Evolutionary conservation across 306 rosid species (phyloP), one percentile per base, ranked within the genome.

Genomic region (Crotalaria pallida): DNA sequence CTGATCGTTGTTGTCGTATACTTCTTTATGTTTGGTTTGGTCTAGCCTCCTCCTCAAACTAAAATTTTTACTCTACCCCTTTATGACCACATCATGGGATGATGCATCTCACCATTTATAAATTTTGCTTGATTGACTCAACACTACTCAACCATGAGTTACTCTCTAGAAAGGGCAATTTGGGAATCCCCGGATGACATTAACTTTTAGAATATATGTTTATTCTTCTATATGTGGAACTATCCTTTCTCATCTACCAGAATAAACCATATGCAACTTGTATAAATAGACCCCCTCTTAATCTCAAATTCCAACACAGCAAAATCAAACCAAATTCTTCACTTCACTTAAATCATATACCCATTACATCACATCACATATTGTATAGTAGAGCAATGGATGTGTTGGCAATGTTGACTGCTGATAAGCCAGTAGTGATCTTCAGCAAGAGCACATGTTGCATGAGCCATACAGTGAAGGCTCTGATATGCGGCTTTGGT

Each of bases 351-450:
- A 76, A 38, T 0, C 69, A 50, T 3, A 71, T 1, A 41, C 9
- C 15, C 26, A 45, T 19, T 13, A 3, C 22, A 56, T 75, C 21
- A 72, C 22, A 58, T 22, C 33, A 29, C 19, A 65, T 22, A 53
- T 57, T 57, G 67, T 56, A 43, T 36, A 7, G 36, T 24, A 16
- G 51, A 51, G 73, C 10, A 70, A 90, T 91, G 92, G 89, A 91
- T 43, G 56, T 21, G 34, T 73, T 91, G 58, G 65, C 71, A 53
- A 73, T 78, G 66, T 60, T 91, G 80, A 87, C 78, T 2, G 81
- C 73, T 13, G 88, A 85, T 10, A 91, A 72, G 60, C 86, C 96
- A 41, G 92, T 88, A 27, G 96, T 83, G 79, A 81, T 91, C 43
- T 91, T 91, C 86, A 86, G 90, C 88, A 82, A 70, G 83, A 88